phyloP scores from a whole-genome alignment of 176 grass and related monocot species.

The Puya raimondii region DNA sequence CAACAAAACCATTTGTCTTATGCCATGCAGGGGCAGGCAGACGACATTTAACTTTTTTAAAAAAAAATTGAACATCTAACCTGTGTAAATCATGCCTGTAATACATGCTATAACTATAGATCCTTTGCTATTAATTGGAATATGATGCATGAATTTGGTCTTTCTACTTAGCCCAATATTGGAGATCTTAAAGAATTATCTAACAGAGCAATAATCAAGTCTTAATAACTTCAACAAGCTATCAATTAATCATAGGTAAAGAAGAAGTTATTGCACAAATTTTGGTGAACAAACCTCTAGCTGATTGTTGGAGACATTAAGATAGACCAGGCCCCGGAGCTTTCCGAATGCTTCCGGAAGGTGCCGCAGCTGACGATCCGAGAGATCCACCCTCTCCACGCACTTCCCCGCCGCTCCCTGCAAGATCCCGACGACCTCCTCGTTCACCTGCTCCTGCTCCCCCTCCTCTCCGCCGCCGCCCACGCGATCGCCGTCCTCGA shows the following conservation, averaged over 20 bases:
- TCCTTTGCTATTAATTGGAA: no score
- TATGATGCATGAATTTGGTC: no score
- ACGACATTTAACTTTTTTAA: no score
- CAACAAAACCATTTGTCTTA: neutral
- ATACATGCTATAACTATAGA: no score
- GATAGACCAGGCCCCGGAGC: conserved; percentile 52
- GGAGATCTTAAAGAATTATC: no score
- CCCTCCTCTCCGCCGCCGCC: conserved; percentile 1
- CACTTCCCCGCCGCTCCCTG: conserved; percentile 37
- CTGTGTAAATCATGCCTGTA: no score
- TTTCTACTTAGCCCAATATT: no score
- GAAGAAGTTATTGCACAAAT: neutral
- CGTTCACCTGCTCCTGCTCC: conserved; percentile 25
- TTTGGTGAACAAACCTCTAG: conserved; percentile 44
- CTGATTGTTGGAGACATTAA: conserved; percentile 70
- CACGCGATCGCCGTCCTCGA: conserved; percentile 5
- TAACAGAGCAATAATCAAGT: no score
- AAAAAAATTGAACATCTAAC: no score
- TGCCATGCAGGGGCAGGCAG: neutral
- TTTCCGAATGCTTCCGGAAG: conserved; percentile 66
- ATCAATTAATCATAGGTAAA: neutral
- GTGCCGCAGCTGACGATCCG: conserved; percentile 31
- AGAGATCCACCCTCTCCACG: conserved; percentile 35
- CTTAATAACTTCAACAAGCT: no score
- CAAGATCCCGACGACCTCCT: conserved; percentile 67